phyloP scores from a whole-genome alignment of 2,329 filamentous ascomycete genomes.

The Stylonectria norvegica region DNA sequence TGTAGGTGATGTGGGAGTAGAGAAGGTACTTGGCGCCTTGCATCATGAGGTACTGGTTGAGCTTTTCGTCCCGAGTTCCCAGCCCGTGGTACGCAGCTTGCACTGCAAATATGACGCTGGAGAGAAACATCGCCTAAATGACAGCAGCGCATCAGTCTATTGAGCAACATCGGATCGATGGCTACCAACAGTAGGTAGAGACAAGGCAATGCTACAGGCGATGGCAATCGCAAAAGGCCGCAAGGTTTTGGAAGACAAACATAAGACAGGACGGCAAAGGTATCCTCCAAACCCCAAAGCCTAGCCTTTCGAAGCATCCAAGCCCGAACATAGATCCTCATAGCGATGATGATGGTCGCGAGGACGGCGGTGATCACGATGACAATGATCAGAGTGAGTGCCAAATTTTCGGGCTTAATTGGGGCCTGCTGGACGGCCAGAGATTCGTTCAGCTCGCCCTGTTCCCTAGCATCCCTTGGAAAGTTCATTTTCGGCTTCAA shows the following conservation, averaged over 20 bases:
- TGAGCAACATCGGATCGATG: too few relatives aligned
- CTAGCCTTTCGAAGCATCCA: background rate
- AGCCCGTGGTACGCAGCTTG: background rate
- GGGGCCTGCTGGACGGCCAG: background rate
- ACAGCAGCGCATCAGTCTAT: too few relatives aligned
- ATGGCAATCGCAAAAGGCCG: too few relatives aligned
- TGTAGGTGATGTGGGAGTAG: background rate
- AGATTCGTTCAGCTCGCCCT: background rate
- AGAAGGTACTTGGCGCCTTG: background rate
- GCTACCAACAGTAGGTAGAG: too few relatives aligned
- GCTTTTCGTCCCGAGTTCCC: background rate
- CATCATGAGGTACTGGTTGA: background rate
- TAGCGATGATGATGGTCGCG: background rate
- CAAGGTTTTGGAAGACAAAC: background rate
- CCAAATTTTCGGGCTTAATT: background rate
- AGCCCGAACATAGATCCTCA: background rate
- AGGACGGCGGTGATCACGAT: background rate
- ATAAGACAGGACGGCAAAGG: background rate
- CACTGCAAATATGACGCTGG: background rate
- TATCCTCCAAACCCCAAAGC: background rate
- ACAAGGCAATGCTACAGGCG: too few relatives aligned
- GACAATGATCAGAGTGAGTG: background rate
- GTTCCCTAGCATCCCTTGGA: too few relatives aligned
- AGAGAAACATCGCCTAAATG: too few relatives aligned
- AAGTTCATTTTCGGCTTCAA: too few relatives aligned